phyloP scores from a whole-genome alignment of 257 asterid species.

The Fraxinus cuspidata region DNA sequence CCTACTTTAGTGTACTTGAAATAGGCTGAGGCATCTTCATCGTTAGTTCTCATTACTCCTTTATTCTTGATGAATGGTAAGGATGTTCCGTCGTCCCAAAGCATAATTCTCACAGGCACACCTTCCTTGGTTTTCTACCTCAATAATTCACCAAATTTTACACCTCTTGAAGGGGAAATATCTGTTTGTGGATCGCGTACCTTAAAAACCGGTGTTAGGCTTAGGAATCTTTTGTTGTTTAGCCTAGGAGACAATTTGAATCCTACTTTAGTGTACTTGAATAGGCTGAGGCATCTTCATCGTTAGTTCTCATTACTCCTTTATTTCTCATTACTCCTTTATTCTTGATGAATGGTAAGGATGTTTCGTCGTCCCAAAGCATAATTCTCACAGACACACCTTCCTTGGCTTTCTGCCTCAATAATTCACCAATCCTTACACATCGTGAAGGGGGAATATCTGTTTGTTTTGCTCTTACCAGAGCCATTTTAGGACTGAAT shows the following conservation, averaged over 20 bases:
- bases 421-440: neutral
- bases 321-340: slow-evolving; percentile 84
- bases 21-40: slow-evolving; percentile 65
- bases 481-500: no score
- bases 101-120: slow-evolving; percentile 72
- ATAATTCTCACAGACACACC: slow-evolving; percentile 80
- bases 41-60: slow-evolving; percentile 86
- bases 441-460: no score
- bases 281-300: slow-evolving; percentile 65
- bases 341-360: slow-evolving; percentile 73
- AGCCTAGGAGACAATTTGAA: slow-evolving; percentile 69
- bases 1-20: slow-evolving; percentile 73
- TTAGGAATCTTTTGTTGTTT: slow-evolving; percentile 58
- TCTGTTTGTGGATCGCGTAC: no score
- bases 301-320: no score
- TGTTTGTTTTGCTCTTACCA: no score
- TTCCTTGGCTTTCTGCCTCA: slow-evolving; percentile 39
- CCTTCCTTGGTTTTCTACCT: slow-evolving; percentile 49
- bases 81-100: slow-evolving; percentile 90
- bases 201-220: no score
- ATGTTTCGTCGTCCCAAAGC: slow-evolving; percentile 87
- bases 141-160: neutral
- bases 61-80: slow-evolving; percentile 72
- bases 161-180: no score
- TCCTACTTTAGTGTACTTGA: slow-evolving; percentile 69